phyloP scores from a whole-genome alignment of 2,329 filamentous ascomycete species.

The Zymoseptoria ardabiliae region DNA sequence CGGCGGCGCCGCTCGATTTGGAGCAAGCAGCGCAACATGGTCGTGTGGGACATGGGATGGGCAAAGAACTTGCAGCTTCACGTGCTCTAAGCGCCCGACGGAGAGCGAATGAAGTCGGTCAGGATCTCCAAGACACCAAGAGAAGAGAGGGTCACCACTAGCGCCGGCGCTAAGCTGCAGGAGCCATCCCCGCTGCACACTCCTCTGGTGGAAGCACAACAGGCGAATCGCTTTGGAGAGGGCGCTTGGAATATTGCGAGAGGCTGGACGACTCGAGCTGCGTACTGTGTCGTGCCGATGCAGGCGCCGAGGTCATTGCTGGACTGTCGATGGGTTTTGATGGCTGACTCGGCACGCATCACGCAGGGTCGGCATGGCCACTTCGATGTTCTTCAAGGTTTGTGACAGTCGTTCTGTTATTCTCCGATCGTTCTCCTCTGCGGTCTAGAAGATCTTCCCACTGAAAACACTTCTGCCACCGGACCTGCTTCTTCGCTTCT shows the following conservation, averaged over 20 bases:
- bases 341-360: neutral
- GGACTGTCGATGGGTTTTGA: neutral
- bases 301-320: neutral
- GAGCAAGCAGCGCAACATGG: constrained; percentile 5
- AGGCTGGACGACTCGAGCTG: constrained; percentile 5
- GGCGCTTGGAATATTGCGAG: constrained; percentile 10
- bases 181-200: constrained; percentile 6
- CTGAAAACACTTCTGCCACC: neutral
- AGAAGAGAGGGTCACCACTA: constrained; percentile 2
- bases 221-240: constrained; percentile 5
- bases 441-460: neutral
- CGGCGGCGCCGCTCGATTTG: constrained; percentile 4
- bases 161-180: constrained; percentile 10
- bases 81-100: constrained; percentile 15
- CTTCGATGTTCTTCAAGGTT: constrained; percentile 5
- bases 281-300: neutral
- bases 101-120: constrained; percentile 13
- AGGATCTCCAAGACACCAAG: neutral
- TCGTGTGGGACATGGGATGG: constrained; percentile 13
- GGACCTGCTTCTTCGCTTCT: neutral
- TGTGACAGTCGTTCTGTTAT: constrained; percentile 3
- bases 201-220: constrained; percentile 9
- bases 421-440: neutral
- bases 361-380: neutral
- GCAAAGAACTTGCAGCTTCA: constrained; percentile 15